Conservation (phyloP, 345 rosid genomes). For the Raphanus raphanistrum region DNA sequence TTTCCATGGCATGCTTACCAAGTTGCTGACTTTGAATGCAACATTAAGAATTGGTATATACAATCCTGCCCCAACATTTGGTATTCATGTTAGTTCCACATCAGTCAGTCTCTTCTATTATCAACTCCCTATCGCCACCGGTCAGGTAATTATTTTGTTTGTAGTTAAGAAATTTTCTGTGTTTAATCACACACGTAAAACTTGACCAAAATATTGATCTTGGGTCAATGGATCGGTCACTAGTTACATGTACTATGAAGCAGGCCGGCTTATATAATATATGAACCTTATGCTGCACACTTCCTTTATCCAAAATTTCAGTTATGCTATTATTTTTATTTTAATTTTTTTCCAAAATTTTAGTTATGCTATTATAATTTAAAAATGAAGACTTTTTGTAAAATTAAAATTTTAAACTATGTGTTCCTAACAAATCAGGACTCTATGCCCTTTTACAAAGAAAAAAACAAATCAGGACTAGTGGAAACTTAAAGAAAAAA, state of each 20-base stretch:
- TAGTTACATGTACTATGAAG: not conserved
- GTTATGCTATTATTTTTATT: no score
- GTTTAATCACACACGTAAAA: not conserved
- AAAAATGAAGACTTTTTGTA: no score
- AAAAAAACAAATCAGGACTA: no score
- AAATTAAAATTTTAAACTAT: no score
- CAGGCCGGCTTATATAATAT: no score
- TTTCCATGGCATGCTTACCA: conserved; percentile 70
- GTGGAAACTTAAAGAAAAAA: no score
- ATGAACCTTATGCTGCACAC: not conserved
- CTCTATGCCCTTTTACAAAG: no score
- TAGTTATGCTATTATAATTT: no score
- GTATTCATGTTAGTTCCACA: conserved; percentile 71
- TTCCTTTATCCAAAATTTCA: no score
- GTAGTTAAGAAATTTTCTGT: not conserved
- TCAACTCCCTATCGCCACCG: conserved; percentile 58
- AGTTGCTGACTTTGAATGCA: conserved; percentile 67
- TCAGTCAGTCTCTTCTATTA: conserved; percentile 62
- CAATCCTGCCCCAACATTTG: conserved; percentile 76
- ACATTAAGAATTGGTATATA: conserved; percentile 58
- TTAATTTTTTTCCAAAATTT: no score
- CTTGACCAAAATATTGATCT: not conserved
- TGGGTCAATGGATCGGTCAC: not conserved
- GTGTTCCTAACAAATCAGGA: no score
- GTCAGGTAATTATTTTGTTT: conserved; percentile 48